phyloP scores from a whole-genome alignment of 768 basidiomycete genomes.

The Stropharia rugosoannulata region DNA sequence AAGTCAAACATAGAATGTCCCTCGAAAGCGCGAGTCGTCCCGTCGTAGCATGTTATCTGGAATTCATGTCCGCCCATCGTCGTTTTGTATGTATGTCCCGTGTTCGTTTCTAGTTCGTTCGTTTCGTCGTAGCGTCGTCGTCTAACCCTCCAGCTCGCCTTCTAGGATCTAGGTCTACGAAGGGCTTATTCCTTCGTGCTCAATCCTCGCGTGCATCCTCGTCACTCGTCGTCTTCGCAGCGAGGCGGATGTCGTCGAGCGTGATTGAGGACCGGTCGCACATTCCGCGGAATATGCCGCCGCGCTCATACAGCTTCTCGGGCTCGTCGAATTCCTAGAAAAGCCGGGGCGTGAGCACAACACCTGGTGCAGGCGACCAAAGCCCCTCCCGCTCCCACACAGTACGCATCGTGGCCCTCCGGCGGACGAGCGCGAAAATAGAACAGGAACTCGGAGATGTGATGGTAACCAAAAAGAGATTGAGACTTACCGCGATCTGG shows the following conservation, averaged over 20 bases:
- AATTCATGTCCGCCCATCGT: too few species aligned
- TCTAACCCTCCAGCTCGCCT: too few species aligned
- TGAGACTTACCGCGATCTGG: slow-evolving; percentile 58
- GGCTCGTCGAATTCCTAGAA: slow-evolving; percentile 82
- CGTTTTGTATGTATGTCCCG: too few species aligned
- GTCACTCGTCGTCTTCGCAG: slow-evolving; percentile 24
- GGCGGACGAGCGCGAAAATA: not conserved
- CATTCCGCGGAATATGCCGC: slow-evolving; percentile 83
- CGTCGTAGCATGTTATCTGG: too few species aligned
- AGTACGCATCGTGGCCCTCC: not conserved
- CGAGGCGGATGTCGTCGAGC: slow-evolving; percentile 61
- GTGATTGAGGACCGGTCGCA: slow-evolving; percentile 80
- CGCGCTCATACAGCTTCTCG: slow-evolving; percentile 52
- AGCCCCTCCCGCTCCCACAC: too few species aligned
- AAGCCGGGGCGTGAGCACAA: not conserved
- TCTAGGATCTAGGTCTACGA: not conserved
- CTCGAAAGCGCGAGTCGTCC: too few species aligned
- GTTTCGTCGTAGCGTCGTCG: too few species aligned
- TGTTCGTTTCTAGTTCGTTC: too few species aligned
- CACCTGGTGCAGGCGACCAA: too few species aligned
- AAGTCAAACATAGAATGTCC: too few species aligned
- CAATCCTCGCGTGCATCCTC: not conserved
- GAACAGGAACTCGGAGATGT: too few species aligned
- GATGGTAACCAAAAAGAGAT: not conserved
- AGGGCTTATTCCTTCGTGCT: not conserved